phyloP scores from a whole-genome alignment of 2,329 filamentous ascomycete genomes.

The Ceratocystiopsis brevicomis region DNA sequence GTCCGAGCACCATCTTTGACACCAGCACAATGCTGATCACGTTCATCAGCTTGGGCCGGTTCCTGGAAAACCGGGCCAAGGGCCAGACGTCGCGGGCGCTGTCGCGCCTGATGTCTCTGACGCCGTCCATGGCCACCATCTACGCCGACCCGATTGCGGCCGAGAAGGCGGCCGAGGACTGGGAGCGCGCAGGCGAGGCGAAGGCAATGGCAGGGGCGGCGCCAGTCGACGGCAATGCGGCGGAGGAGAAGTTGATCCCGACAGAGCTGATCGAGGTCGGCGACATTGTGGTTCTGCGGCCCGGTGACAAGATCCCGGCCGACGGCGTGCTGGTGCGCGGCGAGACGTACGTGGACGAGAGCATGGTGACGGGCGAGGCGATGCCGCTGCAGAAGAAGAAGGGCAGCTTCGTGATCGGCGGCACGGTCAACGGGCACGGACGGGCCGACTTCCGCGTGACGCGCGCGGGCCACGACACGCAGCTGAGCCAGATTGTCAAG shows the following conservation, averaged over 20 bases:
- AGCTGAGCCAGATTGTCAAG: conserved; percentile 93
- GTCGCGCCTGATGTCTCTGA: conserved; percentile 84
- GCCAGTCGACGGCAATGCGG: conserved; percentile 34
- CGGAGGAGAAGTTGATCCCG: conserved; percentile 72
- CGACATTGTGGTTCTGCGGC: conserved; percentile 80
- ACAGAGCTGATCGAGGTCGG: conserved; percentile 89
- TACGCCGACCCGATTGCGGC: conserved; percentile 88
- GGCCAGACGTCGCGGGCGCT: conserved; percentile 90
- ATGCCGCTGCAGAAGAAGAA: conserved; percentile 85
- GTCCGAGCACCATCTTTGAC: conserved; percentile 83
- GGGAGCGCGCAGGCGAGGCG: conserved; percentile 32
- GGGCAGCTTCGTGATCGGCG: conserved; percentile 65
- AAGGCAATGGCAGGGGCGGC: conserved; percentile 28
- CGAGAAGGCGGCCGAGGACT: conserved; percentile 71
- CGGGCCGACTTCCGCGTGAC: conserved; percentile 85
- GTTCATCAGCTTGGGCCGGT: conserved; percentile 80
- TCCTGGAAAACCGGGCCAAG: conserved; percentile 84
- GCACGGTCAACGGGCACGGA: conserved; percentile 87
- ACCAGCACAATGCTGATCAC: conserved; percentile 97
- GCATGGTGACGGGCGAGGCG: conserved; percentile 95
- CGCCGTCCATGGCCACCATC: conserved; percentile 92
- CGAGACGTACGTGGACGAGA: conserved; percentile 88
- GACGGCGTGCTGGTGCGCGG: conserved; percentile 76
- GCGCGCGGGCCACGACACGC: conserved; percentile 81
- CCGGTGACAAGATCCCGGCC: conserved; percentile 90